A percentile compares a stretch with the other conserved stretches of the same genome.
Evolutionary conservation across 2,329 filamentous ascomycete species (phyloP).

Genomic region (Paraphaeosphaeria minitans): DNA sequence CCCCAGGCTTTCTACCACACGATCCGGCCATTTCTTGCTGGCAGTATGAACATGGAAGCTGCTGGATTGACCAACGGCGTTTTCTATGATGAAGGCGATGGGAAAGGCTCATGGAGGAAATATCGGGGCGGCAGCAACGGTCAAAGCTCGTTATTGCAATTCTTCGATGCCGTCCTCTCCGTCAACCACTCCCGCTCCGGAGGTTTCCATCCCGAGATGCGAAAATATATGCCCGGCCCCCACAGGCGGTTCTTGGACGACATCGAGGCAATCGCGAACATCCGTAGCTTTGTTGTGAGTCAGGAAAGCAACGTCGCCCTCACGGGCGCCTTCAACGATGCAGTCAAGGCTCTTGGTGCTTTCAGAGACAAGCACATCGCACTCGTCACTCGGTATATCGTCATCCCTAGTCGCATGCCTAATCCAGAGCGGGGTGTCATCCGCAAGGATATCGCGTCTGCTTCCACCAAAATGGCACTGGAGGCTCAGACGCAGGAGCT

Average conservation of each 20-base stretch:
- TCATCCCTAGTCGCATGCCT: conserved; percentile 48
- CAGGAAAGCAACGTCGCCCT: conserved; percentile 42
- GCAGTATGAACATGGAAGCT: conserved; percentile 59
- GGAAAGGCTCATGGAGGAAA: conserved; percentile 55
- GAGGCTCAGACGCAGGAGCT: conserved; percentile 46
- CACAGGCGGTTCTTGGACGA: conserved; percentile 58
- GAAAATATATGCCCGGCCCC: conserved; percentile 60
- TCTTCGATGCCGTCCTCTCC: conserved; percentile 59
- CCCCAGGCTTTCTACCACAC: conserved; percentile 58
- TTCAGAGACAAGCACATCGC: conserved; percentile 60
- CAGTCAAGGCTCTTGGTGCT: conserved; percentile 50
- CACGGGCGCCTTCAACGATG: conserved; percentile 53
- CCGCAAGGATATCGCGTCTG: conserved; percentile 52
- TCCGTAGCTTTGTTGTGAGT: conserved; percentile 52
- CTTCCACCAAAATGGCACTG: conserved; percentile 48
- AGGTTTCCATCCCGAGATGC: conserved; percentile 53
- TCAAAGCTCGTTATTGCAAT: conserved; percentile 60
- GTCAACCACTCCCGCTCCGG: conserved; percentile 54
- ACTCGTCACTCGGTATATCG: conserved; percentile 60
- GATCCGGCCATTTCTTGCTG: conserved; percentile 58
- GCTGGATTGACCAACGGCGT: conserved; percentile 58
- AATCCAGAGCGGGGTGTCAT: conserved; percentile 28
- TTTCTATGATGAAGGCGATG: conserved; percentile 58
- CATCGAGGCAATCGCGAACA: conserved; percentile 51
- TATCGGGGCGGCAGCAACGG: conserved; percentile 62